phyloP scores from a whole-genome alignment of 176 grass and related monocot genomes.

The Dendrocalamus sinicus region DNA sequence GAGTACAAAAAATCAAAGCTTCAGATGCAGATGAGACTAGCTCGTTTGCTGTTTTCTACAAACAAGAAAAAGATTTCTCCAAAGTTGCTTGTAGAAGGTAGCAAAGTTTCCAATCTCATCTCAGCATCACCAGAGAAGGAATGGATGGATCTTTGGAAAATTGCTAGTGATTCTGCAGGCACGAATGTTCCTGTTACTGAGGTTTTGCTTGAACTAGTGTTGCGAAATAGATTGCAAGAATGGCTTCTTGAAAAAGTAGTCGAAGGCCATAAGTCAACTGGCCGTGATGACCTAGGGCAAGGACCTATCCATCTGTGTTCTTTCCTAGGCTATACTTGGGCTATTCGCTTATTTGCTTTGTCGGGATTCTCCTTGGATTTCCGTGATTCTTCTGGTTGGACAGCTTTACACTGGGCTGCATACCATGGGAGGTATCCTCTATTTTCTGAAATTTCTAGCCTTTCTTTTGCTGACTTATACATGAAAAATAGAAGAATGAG shows the following conservation, averaged over 20 bases:
- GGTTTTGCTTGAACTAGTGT: constrained; percentile 76
- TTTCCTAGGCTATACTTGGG: constrained; percentile 92
- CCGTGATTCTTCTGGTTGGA: constrained; percentile 93
- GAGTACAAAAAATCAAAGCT: constrained; percentile 56
- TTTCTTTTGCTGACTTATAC: constrained; percentile 34
- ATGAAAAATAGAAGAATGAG: constrained; percentile 9
- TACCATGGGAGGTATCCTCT: constrained; percentile 71
- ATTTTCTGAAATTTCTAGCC: constrained; percentile 33
- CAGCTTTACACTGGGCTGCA: constrained; percentile 92
- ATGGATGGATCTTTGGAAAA: constrained; percentile 71
- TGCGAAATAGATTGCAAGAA: constrained; percentile 90
- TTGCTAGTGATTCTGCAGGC: constrained; percentile 41
- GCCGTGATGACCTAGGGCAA: constrained; percentile 73
- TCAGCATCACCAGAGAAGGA: constrained; percentile 77
- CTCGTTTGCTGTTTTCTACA: constrained; percentile 69
- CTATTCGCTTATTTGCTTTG: constrained; percentile 69
- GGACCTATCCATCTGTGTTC: constrained; percentile 94
- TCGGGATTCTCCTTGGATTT: constrained; percentile 96
- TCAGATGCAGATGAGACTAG: constrained; percentile 76
- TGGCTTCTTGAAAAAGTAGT: constrained; percentile 88
- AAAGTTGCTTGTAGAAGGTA: constrained; percentile 64
- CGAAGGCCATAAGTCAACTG: constrained; percentile 77
- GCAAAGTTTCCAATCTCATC: constrained; percentile 62
- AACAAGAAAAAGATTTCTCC: constrained; percentile 62
- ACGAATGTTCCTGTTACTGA: constrained; percentile 42